Conservation (phyloP, 306 rosid genomes). For the Amphicarpaea edgeworthii region DNA sequence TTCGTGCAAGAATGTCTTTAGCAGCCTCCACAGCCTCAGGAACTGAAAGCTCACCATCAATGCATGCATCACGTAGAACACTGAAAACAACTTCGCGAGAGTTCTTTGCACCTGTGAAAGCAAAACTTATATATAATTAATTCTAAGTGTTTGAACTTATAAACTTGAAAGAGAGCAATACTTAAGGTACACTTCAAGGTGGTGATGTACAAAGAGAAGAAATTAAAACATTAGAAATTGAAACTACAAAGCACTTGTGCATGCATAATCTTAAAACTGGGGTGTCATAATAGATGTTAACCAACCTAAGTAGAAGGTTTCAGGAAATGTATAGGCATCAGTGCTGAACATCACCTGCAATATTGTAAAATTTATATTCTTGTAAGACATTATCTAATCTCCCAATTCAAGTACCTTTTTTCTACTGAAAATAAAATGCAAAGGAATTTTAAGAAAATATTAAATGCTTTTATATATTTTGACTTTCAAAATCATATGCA, state of each 20-base stretch:
- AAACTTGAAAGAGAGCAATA: not conserved
- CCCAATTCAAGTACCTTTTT: too few species aligned
- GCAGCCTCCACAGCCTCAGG: conserved; percentile 83
- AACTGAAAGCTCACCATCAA: conserved; percentile 78
- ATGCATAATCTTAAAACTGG: not conserved
- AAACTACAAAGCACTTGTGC: not conserved
- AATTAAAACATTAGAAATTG: conserved; percentile 21
- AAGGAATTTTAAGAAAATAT: not conserved
- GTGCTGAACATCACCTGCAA: conserved; percentile 98
- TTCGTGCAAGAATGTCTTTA: conserved; percentile 73
- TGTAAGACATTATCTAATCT: conserved; percentile 36
- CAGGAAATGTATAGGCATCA: conserved; percentile 85
- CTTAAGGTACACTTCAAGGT: conserved; percentile 9
- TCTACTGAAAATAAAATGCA: not conserved
- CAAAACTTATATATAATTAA: conserved; percentile 40
- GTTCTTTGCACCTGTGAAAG: conserved; percentile 76
- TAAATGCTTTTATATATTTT: not conserved
- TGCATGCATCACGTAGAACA: conserved; percentile 75
- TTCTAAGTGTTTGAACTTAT: not conserved
- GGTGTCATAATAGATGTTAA: conserved; percentile 11
- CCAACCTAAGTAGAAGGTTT: conserved; percentile 88
- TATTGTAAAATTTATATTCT: conserved; percentile 50
- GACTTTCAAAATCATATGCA: not conserved
- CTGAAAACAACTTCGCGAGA: conserved; percentile 79
- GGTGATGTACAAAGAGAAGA: conserved; percentile 21